Evolutionary conservation across 179 eudicot genomes (phyloP).

Genomic region (Beta macrorhiza): DNA sequence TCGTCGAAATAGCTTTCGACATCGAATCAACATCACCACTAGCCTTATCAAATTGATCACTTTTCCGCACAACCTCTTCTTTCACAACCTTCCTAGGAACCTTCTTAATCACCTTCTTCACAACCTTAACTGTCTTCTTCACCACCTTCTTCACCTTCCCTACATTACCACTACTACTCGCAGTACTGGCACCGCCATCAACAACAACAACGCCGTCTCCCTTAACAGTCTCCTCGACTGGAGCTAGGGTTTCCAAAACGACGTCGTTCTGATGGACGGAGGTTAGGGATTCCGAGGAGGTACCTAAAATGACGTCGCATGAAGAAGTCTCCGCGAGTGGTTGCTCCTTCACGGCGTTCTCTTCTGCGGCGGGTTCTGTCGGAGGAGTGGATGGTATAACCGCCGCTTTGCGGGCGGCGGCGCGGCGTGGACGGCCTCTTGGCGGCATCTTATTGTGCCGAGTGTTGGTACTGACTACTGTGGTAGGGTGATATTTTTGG

Average conservation of each 20-base stretch:
- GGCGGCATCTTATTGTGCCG: too few species aligned
- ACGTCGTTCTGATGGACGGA: too few species aligned
- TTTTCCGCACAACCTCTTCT: constrained; percentile 5
- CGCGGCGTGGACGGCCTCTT: too few species aligned
- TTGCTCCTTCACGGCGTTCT: too few species aligned
- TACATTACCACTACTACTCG: not conserved
- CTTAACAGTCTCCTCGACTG: not conserved
- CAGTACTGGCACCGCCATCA: not conserved
- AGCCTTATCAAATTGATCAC: constrained; percentile 19
- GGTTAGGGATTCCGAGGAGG: too few species aligned
- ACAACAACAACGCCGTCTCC: not conserved
- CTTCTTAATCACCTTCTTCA: constrained; percentile 57
- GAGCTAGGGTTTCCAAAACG: not conserved
- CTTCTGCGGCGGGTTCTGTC: too few species aligned
- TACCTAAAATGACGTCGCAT: too few species aligned
- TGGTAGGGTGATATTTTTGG: too few species aligned
- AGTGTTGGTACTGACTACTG: too few species aligned
- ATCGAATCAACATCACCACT: not conserved
- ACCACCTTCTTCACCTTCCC: constrained; percentile 35
- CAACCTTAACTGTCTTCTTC: constrained; percentile 50
- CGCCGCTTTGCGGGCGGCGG: too few species aligned
- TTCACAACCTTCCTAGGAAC: constrained; percentile 42
- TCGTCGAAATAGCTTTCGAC: not conserved
- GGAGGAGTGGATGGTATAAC: too few species aligned
- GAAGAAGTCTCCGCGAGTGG: too few species aligned